These are phyloP conservation scores for Neofusicoccum kwambonambiense DNA, from an alignment of 2,329 filamentous ascomycete genomes.

Conservation along the genomic window DNA sequence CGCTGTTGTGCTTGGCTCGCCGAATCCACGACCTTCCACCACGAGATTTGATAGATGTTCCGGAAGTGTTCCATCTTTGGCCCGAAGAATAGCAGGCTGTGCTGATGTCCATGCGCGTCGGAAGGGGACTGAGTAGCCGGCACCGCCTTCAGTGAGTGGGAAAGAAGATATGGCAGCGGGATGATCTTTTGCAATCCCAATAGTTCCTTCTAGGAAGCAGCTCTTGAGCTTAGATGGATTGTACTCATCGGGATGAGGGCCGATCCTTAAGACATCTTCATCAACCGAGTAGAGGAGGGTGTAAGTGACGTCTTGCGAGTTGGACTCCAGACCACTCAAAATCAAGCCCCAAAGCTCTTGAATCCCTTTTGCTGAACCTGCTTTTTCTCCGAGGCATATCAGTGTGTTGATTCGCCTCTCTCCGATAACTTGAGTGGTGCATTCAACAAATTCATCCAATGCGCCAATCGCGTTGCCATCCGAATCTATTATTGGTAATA, in stretches of 20 bases:
- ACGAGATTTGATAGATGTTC: not conserved
- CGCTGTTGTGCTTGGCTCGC: not conserved
- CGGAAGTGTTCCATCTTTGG: not conserved
- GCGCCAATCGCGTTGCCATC: constrained; percentile 13
- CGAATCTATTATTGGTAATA: constrained; percentile 13
- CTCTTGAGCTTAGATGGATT: not conserved
- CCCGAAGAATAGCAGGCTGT: not conserved
- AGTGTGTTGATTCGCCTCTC: constrained; percentile 13
- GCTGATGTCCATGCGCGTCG: constrained; percentile 17
- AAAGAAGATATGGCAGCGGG: constrained; percentile 3
- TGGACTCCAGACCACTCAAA: not conserved
- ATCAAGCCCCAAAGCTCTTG: constrained; percentile 10
- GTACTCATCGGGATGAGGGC: not conserved
- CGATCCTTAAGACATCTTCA: not conserved
- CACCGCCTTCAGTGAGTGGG: constrained; percentile 5
- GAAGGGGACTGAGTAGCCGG: constrained; percentile 2
- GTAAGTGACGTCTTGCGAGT: constrained; percentile 15
- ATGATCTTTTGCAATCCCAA: not conserved
- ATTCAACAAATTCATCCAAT: constrained; percentile 16
- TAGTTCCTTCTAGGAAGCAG: constrained; percentile 12
- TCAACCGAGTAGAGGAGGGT: constrained; percentile 11
- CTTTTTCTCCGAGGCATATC: constrained; percentile 11
- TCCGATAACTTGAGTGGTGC: constrained; percentile 9
- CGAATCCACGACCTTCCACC: not conserved
- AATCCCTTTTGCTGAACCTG: not conserved